A percentile compares a stretch with the other conserved stretches of the same genome.
Evolutionary conservation across 2,329 filamentous ascomycete genomes (phyloP).

Genomic region (Fragosphaeria purpurea): DNA sequence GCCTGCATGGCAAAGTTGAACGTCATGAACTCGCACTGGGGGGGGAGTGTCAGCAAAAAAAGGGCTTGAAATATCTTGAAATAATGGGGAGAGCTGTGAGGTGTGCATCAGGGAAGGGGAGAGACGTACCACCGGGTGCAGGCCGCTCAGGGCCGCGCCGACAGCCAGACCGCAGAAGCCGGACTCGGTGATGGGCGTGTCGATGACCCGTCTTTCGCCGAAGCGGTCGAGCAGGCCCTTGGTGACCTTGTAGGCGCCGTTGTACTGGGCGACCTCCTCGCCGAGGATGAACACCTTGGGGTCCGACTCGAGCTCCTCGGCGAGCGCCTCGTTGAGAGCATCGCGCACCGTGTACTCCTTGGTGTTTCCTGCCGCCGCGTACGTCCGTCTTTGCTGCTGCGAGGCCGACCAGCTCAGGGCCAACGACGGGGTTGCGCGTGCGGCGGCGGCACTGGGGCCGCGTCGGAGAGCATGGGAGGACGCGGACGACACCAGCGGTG

Average conservation of each 20-base stretch:
- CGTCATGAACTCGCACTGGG: slow-evolving; percentile 97
- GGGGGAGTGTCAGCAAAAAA: background rate
- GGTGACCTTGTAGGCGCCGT: slow-evolving; percentile 99
- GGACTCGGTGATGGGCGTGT: slow-evolving; percentile 96
- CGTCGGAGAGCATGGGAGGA: background rate
- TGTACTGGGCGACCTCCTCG: slow-evolving; percentile 99
- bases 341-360: slow-evolving; percentile 98
- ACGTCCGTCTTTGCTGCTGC: slow-evolving; percentile 39
- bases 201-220: slow-evolving; percentile 93
- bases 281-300: slow-evolving; percentile 92
- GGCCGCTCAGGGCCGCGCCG: slow-evolving; percentile 85
- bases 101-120: background rate
- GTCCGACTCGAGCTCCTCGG: slow-evolving; percentile 91
- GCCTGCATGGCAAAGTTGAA: slow-evolving; percentile 99
- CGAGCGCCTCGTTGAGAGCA: slow-evolving; percentile 93
- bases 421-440: slow-evolving; percentile 17
- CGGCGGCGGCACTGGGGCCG: slow-evolving; percentile 17
- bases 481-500: slow-evolving; percentile 12
- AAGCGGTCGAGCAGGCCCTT: slow-evolving; percentile 96
- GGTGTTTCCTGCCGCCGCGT: slow-evolving; percentile 47
- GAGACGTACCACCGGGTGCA: slow-evolving; percentile 77
- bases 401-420: slow-evolving; percentile 3
- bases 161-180: slow-evolving; percentile 91
- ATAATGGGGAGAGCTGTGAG: background rate
- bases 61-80: background rate